Conservation (phyloP, 352 stramenopile genomes). For the Globisporangium okanoganense region DNA sequence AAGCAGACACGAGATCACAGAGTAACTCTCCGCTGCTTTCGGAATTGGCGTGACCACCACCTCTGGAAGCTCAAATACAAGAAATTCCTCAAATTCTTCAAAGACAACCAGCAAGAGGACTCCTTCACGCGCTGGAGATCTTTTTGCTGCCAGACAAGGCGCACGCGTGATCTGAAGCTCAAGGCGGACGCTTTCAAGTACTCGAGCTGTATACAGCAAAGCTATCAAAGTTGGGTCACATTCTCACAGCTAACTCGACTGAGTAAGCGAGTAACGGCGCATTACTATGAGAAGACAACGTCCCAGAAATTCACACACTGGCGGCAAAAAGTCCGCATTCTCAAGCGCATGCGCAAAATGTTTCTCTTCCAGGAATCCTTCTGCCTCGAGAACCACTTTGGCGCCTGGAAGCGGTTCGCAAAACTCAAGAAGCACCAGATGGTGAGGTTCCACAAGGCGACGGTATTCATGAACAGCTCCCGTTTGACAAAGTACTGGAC, state of each 20-base stretch:
- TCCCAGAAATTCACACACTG: constrained; percentile 15
- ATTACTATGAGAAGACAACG: constrained; percentile 6
- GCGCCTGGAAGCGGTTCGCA: constrained; percentile 36
- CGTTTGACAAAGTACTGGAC: constrained; percentile 26
- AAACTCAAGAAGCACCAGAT: constrained; percentile 23
- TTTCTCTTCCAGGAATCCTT: constrained; percentile 33
- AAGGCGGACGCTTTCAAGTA: constrained; percentile 21
- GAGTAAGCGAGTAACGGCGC: constrained; percentile 7
- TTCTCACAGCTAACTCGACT: background rate
- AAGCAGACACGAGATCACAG: background rate
- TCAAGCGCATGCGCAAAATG: constrained; percentile 34
- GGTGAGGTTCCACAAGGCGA: constrained; percentile 21
- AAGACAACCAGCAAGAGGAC: constrained; percentile 22
- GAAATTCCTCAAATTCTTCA: constrained; percentile 24
- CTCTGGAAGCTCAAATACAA: constrained; percentile 22
- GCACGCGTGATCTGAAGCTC: constrained; percentile 8
- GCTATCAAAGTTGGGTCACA: background rate
- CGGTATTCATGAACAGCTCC: constrained; percentile 25
- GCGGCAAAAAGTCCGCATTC: constrained; percentile 22
- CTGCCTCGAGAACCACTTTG: constrained; percentile 36
- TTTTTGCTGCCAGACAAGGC: constrained; percentile 16
- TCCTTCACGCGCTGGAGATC: constrained; percentile 28
- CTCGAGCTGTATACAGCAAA: background rate
- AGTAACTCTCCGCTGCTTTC: constrained; percentile 13
- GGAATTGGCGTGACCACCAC: constrained; percentile 21